Base-by-base conservation (phyloP, 176 grass and related monocot species). In the Oryza glumipatula region DNA sequence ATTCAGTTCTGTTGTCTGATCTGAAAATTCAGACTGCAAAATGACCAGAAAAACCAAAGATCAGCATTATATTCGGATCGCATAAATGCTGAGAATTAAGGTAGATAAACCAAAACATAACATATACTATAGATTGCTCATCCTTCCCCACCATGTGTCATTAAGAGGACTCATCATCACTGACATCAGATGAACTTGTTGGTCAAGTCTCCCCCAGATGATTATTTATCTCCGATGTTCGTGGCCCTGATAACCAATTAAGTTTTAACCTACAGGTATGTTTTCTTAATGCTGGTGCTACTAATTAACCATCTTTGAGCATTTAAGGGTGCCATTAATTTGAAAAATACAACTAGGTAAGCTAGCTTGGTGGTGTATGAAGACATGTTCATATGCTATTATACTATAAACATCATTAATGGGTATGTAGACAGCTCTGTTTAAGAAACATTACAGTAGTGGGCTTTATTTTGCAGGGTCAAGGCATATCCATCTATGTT, bases 401-500 rank as follows among this genome's bases (percentile, higher is more conserved):
- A 21, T 4, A 8, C 17, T 3, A 12, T 49, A 58, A 58, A 58
- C 58, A 63, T 63, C 81, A 67, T 70, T 47, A 11, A 32, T 3
- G 11, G 19, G 12, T 19, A 14, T 13, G 36, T 64, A 39, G 12
- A 78, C 11, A 1, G 65, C n/a, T 48, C 2, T 71, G 39, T 8
- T 24, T 66, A 75, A 51, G 17, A 85, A 87, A 81, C 47, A 45
- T 58, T 28, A 30, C 12, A 44, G 23, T 46, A 46, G 22, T 17
- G 46, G 23, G 56, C 51, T 52, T 13, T 86, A 17, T 69, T 9
- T 21, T 69, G 11, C 54, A 49, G 63, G 63, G 26, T 70, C 19
- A 45, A 81, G 81, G 65, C 78, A 87, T 87, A 87, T 70, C 66
- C 65, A 48, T 65, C 7, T 60, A 10, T 46, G 85, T 36, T 46